phyloP scores from a whole-genome alignment of 2,329 filamentous ascomycete genomes.

The Colletotrichum tabaci region DNA sequence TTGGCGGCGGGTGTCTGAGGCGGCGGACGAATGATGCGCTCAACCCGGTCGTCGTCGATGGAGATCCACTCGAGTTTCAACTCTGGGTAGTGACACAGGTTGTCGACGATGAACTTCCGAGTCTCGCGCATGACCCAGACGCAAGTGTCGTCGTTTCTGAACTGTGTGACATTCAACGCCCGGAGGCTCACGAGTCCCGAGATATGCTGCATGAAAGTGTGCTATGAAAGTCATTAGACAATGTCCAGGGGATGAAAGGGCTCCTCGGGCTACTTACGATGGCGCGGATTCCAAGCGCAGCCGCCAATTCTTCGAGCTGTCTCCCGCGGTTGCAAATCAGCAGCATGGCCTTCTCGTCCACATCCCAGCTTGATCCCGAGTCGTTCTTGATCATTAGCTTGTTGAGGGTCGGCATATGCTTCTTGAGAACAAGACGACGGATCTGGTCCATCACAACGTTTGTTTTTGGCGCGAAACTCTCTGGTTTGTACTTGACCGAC shows the following conservation, averaged over 20 bases:
- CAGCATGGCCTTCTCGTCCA: slow-evolving; percentile 67
- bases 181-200: slow-evolving; percentile 63
- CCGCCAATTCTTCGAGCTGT: slow-evolving; percentile 68
- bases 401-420: slow-evolving; percentile 68
- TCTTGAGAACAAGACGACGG: slow-evolving; percentile 68
- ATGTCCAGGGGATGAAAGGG: neutral
- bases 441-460: slow-evolving; percentile 71
- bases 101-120: slow-evolving; percentile 72
- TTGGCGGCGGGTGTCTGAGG: slow-evolving; percentile 48
- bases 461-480: slow-evolving; percentile 67
- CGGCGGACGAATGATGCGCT: slow-evolving; percentile 62
- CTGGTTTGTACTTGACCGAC: slow-evolving; percentile 64
- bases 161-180: slow-evolving; percentile 69
- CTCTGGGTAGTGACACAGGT: slow-evolving; percentile 67
- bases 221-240: slow-evolving; percentile 56
- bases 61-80: slow-evolving; percentile 73
- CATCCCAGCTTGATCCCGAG: slow-evolving; percentile 67
- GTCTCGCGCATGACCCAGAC: slow-evolving; percentile 71
- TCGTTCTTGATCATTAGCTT: slow-evolving; percentile 75
- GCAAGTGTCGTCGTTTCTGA: slow-evolving; percentile 70
- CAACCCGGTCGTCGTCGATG: slow-evolving; percentile 65
- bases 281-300: slow-evolving; percentile 67
- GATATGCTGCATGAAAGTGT: slow-evolving; percentile 70
- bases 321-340: slow-evolving; percentile 67
- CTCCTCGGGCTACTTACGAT: slow-evolving; percentile 62